Evolutionary conservation across 345 rosid genomes (phyloP).

Genomic region (Pseudoturritis turrita): DNA sequence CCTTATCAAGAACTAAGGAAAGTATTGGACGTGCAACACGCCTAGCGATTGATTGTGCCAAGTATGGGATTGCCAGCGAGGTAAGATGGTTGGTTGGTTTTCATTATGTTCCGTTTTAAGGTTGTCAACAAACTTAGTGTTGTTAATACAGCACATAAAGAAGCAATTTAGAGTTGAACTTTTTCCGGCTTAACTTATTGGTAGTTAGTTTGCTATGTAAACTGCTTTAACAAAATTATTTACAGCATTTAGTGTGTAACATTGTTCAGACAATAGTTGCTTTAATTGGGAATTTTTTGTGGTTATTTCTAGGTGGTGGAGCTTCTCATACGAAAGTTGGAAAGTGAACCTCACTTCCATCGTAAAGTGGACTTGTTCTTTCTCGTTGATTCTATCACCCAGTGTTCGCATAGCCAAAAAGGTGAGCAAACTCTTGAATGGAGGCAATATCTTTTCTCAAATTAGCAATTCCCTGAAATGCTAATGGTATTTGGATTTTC

Average conservation of each 20-base stretch:
- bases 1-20: slow-evolving; percentile 95
- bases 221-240: neutral
- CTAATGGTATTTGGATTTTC: neutral
- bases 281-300: neutral
- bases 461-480: neutral
- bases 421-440: slow-evolving; percentile 38
- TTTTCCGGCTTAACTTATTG: neutral
- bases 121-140: neutral
- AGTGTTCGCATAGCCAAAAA: slow-evolving; percentile 94
- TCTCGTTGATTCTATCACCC: slow-evolving; percentile 97
- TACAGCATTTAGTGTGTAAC: neutral
- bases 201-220: neutral
- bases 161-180: neutral
- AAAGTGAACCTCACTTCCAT: slow-evolving; percentile 79
- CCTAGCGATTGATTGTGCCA: slow-evolving; percentile 97
- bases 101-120: slow-evolving; percentile 7
- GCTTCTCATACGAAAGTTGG: slow-evolving; percentile 84
- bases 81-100: slow-evolving; percentile 37
- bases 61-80: slow-evolving; percentile 94
- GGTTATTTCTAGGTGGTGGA: slow-evolving; percentile 77
- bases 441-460: slow-evolving; percentile 10
- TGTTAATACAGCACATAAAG: neutral
- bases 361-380: slow-evolving; percentile 93
- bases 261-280: neutral
- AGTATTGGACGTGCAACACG: slow-evolving; percentile 99